phyloP scores from a whole-genome alignment of 345 rosid genomes.

The Salix dunnii region DNA sequence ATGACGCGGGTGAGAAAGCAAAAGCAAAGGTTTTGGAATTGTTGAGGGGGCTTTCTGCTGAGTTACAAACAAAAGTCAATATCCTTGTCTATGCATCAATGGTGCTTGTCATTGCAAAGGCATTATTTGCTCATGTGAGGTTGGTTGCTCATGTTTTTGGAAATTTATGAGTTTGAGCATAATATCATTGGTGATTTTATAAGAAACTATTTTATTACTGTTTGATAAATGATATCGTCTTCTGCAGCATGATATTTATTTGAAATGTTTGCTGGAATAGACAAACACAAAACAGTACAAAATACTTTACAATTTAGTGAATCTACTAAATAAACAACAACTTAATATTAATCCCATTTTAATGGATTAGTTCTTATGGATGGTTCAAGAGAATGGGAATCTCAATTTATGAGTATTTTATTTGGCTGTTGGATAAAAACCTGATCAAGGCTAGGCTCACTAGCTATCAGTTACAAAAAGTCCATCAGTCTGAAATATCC shows the following conservation, averaged over 20 bases:
- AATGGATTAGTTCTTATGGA: not conserved
- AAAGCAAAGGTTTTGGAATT: slow-evolving; percentile 71
- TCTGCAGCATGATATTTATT: not conserved
- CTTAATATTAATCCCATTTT: not conserved
- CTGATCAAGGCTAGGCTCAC: not conserved
- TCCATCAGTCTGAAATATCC: not conserved
- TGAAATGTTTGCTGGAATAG: not conserved
- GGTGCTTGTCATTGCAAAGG: slow-evolving; percentile 90
- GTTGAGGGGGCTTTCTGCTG: slow-evolving; percentile 76
- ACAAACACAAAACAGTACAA: too few species aligned
- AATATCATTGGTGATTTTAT: not conserved
- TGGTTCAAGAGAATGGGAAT: not conserved
- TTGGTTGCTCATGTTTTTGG: slow-evolving; percentile 28
- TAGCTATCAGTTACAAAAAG: not conserved
- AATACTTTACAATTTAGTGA: not conserved
- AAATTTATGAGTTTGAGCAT: not conserved
- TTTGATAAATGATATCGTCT: not conserved
- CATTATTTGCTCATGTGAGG: slow-evolving; percentile 88
- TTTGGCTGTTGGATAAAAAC: not conserved
- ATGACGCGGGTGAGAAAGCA: slow-evolving; percentile 74
- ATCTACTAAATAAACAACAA: not conserved
- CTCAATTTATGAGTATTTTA: not conserved
- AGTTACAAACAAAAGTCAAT: slow-evolving; percentile 73
- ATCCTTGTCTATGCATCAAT: slow-evolving; percentile 78
- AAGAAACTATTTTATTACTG: not conserved